Evolutionary conservation across 345 rosid genomes (phyloP), one percentile per base, ranked within the genome.

Genomic region (Bruguiera sexangula): DNA sequence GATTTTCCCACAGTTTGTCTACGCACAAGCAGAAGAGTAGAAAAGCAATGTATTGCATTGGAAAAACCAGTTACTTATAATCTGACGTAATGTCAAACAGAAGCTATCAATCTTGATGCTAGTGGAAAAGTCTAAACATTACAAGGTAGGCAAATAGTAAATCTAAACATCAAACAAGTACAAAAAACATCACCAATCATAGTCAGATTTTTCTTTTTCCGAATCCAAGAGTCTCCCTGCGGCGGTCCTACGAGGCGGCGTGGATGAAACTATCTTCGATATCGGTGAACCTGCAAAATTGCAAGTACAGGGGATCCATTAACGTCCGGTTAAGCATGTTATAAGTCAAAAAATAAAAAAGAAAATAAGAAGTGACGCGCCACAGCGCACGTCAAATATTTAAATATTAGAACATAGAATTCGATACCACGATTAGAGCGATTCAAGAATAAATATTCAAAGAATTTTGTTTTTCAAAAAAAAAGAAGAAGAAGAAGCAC

Each of bases 161-260:
- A 30, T 27, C 0, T 4, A 56, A 30, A 19, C 61, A 62, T 36
- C 9, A 22, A 62, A 13, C 15, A 22, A 8, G 21, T 36, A 24
- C 30, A 6, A 43, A 48, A 20, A 30, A 19, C 20, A 16, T 66
- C 71, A 76, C 80, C 80, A 76, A 63, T 76, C 80, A 51, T 67
- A 71, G 57, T 76, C 80, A 36, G 80, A 76, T 66, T 76, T 76
- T 1, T 76, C 76, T 32, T 71, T 76, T 68, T 67, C 80, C 11
- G 80, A 71, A 52, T 76, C 80, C 76, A 76, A 62, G 67, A 76
- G 67, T 55, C 56, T 76, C 36, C 67, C 80, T 8, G 76, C 72
- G 3, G 76, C 80, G 2, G 76, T 71, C 65, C 36, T 71, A 3
- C 80, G 69, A 3, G 51, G 32, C 19, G 72, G 75, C 66, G 55